Evolutionary conservation across 179 eudicot species (phyloP).

Genomic region (Amaranthus tricolor): DNA sequence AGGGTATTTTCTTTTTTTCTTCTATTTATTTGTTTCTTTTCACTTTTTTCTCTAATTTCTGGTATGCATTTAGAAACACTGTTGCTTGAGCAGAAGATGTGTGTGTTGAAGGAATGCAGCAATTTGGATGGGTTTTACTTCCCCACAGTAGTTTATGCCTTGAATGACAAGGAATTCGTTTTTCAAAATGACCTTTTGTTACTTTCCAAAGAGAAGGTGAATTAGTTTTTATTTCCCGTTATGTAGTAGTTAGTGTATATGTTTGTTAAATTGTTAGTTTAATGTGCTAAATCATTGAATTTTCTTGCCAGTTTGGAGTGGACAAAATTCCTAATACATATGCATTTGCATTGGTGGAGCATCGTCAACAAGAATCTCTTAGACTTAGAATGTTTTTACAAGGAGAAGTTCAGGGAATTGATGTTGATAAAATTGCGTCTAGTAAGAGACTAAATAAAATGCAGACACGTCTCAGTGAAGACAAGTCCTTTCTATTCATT

Average conservation of each 20-base stretch:
- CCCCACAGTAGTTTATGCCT: conserved; percentile 29
- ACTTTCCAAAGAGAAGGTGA: conserved; percentile 63
- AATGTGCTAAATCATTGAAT: conserved; percentile 5
- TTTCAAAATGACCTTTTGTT: conserved; percentile 70
- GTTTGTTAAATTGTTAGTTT: neutral
- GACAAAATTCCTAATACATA: conserved; percentile 49
- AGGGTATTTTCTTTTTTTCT: conserved; percentile 34
- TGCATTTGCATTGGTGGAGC: conserved; percentile 88
- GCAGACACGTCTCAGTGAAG: conserved; percentile 46
- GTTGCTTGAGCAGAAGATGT: conserved; percentile 29
- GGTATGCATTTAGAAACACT: conserved; percentile 17
- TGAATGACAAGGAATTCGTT: conserved; percentile 35
- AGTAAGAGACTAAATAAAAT: conserved; percentile 55
- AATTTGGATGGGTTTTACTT: conserved; percentile 70
- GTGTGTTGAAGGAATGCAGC: conserved; percentile 42
- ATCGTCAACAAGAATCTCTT: conserved; percentile 48
- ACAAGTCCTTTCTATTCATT: conserved; percentile 22
- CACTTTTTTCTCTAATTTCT: neutral
- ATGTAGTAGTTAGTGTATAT: neutral
- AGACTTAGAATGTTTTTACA: conserved; percentile 59
- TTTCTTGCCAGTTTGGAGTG: conserved; percentile 50
- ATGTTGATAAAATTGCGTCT: conserved; percentile 38
- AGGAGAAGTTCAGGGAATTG: conserved; percentile 53
- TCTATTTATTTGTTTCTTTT: neutral
- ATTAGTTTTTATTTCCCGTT: neutral